phyloP scores from a whole-genome alignment of 83 land plant genomes.

The Isoetes engelmannii region DNA sequence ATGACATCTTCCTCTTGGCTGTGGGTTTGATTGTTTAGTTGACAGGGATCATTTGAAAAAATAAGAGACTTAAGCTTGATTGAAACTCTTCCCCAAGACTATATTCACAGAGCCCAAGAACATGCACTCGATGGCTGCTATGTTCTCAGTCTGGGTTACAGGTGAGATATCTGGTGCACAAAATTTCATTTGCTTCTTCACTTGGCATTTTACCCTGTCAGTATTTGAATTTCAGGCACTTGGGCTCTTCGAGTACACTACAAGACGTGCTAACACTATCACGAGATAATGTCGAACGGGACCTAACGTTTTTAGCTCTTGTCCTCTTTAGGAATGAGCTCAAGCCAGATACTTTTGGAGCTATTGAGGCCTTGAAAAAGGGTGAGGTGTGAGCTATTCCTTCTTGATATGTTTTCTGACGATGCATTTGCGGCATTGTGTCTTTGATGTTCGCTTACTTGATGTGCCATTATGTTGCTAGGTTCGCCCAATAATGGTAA shows the following conservation, averaged over 20 bases:
- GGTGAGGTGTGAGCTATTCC: conserved; percentile 26
- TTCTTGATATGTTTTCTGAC: neutral
- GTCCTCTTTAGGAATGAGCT: conserved; percentile 36
- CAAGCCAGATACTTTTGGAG: conserved; percentile 30
- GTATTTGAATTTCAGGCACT: conserved; percentile 16
- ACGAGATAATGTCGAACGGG: conserved; percentile 31
- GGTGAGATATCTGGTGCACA: conserved; percentile 12
- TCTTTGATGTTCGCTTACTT: no score
- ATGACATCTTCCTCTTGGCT: neutral
- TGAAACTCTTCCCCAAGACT: conserved; percentile 23
- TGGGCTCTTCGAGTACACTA: conserved; percentile 11
- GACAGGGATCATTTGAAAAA: conserved; percentile 41
- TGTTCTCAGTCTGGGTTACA: conserved; percentile 35
- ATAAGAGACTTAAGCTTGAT: conserved; percentile 24
- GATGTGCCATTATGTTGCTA: neutral
- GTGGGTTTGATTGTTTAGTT: neutral
- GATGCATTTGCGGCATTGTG: neutral
- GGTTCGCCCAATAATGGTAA: conserved; percentile 30
- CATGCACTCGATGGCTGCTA: conserved; percentile 45
- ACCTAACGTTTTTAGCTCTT: conserved; percentile 33
- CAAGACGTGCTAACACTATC: conserved; percentile 20
- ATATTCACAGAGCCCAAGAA: conserved; percentile 23
- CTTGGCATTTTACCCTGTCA: no score
- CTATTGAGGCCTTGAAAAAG: conserved; percentile 31
- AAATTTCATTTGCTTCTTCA: no score